Percentiles rank a stretch among this genome's conserved stretches.
These are phyloP conservation scores for Pythium sukuiense DNA, from an alignment of 352 stramenopile genomes.

Conservation along the genomic window DNA sequence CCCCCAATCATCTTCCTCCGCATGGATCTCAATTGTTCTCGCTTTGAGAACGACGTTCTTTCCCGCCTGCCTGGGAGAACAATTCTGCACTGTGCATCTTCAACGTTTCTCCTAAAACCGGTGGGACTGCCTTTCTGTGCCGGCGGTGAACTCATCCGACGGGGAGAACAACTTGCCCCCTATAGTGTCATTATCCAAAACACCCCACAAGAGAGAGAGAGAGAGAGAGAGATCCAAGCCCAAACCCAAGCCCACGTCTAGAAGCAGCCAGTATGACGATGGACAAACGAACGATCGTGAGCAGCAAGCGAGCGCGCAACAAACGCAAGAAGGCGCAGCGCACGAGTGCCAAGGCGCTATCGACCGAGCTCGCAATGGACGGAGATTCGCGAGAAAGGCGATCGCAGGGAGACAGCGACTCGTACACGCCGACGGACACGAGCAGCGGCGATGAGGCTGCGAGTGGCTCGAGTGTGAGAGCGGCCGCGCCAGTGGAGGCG, in stretches of 20 bases:
- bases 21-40: slow-evolving; percentile 18
- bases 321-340: slow-evolving; percentile 55
- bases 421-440: slow-evolving; percentile 12
- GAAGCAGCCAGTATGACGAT: slow-evolving; percentile 48
- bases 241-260: slow-evolving; percentile 1
- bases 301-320: slow-evolving; percentile 58
- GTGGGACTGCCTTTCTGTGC: slow-evolving; percentile 8
- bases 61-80: slow-evolving; percentile 1
- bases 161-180: slow-evolving; percentile 4
- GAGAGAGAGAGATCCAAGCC: no score
- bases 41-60: slow-evolving; percentile 5
- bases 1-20: slow-evolving; percentile 23
- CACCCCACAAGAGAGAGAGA: background rate
- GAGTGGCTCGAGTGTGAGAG: background rate
- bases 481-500: background rate
- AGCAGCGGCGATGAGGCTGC: slow-evolving; percentile 21
- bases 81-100: slow-evolving; percentile 24
- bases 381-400: slow-evolving; percentile 4
- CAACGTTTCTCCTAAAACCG: slow-evolving; percentile 28
- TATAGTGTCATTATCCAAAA: background rate
- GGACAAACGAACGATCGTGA: slow-evolving; percentile 70
- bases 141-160: slow-evolving; percentile 15
- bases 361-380: background rate
- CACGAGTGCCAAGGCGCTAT: slow-evolving; percentile 27
- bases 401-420: slow-evolving; percentile 31